phyloP scores from a whole-genome alignment of 2,329 filamentous ascomycete species.

The Grosmannia penicillata region DNA sequence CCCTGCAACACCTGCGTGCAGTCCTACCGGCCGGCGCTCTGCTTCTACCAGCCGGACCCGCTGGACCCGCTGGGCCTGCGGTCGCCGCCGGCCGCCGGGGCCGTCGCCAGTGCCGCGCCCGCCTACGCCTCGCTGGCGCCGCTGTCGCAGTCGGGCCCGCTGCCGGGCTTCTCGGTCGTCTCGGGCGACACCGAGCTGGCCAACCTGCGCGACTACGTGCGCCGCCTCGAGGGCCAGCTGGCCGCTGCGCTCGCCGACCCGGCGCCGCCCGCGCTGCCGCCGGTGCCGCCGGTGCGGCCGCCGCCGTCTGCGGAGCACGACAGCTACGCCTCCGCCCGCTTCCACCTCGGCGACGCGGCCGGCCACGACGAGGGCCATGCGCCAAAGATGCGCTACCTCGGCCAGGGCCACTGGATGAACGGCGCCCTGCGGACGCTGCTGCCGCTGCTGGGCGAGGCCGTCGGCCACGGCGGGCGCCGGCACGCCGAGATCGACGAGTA shows the following conservation, averaged over 20 bases:
- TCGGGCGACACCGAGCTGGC: constrained; percentile 18
- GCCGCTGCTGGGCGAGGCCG: constrained; percentile 27
- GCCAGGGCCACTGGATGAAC: constrained; percentile 41
- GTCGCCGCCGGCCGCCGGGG: constrained; percentile 2
- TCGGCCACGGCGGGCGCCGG: constrained; percentile 20
- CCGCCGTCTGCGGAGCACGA: neutral
- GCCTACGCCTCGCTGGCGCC: neutral
- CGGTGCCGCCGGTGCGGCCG: neutral
- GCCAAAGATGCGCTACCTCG: constrained; percentile 38
- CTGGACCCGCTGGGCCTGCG: constrained; percentile 5
- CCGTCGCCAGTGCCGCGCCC: neutral
- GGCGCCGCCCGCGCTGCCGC: neutral
- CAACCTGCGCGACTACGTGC: constrained; percentile 22
- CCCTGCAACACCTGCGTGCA: constrained; percentile 27
- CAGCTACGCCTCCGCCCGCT: too few species aligned
- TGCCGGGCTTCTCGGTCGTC: constrained; percentile 4
- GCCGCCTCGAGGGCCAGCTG: constrained; percentile 28
- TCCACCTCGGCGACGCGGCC: neutral
- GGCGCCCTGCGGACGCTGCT: constrained; percentile 21
- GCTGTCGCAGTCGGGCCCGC: neutral
- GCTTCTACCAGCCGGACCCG: constrained; percentile 11
- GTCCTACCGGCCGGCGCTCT: constrained; percentile 13
- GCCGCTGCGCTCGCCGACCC: constrained; percentile 12
- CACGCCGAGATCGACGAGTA: constrained; percentile 18
- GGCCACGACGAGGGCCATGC: neutral